Evolutionary conservation across 1,284 basidiomycete genomes (phyloP).

Genomic region (Termitomyces sp.): DNA sequence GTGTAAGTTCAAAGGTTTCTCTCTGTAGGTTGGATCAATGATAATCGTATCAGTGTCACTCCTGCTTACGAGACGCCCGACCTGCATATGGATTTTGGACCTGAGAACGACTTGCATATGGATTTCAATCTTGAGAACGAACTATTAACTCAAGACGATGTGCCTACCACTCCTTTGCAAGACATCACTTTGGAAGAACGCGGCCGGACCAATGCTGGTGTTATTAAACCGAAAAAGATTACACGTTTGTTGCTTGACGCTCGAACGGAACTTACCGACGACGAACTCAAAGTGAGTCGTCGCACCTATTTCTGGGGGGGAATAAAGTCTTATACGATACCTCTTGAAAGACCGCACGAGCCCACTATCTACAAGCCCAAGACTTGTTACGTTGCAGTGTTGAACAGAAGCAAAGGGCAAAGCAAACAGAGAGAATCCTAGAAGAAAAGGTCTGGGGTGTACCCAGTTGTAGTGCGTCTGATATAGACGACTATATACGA

Average conservation of each 20-base stretch:
- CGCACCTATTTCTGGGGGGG: neutral
- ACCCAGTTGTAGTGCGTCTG: slow-evolving; percentile 53
- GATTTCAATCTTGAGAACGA: slow-evolving; percentile 26
- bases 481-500: neutral
- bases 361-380: slow-evolving; percentile 64
- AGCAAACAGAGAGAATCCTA: slow-evolving; percentile 47
- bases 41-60: neutral
- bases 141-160: slow-evolving; percentile 36
- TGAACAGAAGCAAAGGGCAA: slow-evolving; percentile 50
- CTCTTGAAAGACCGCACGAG: slow-evolving; percentile 48
- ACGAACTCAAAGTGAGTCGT: slow-evolving; percentile 60
- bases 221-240: slow-evolving; percentile 27
- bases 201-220: slow-evolving; percentile 17
- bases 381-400: slow-evolving; percentile 46
- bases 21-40: neutral
- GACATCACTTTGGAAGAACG: slow-evolving; percentile 28
- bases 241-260: slow-evolving; percentile 50
- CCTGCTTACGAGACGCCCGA: neutral
- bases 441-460: slow-evolving; percentile 66
- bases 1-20: slow-evolving; percentile 10
- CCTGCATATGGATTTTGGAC: neutral
- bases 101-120: slow-evolving; percentile 4
- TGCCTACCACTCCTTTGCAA: slow-evolving; percentile 15
- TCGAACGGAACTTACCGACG: slow-evolving; percentile 72
- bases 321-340: slow-evolving; percentile 7